Conservation (phyloP, 352 stramenopile genomes). For the Sclerospora graminicola region DNA sequence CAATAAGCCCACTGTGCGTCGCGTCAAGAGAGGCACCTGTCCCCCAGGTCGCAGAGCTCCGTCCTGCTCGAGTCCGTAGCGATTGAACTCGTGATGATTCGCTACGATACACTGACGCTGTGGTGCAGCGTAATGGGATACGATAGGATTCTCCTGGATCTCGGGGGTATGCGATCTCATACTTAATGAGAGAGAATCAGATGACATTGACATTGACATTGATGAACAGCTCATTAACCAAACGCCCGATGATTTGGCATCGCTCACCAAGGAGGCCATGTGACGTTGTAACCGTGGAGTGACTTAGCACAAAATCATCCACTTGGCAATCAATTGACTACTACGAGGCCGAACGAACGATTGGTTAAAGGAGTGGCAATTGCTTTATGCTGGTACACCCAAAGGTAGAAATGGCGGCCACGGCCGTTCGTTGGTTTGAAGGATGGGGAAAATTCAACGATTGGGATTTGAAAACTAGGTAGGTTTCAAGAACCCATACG, state of each 20-base stretch:
- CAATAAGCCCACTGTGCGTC: constrained; percentile 40
- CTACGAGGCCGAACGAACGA: too few species aligned
- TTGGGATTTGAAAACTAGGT: too few species aligned
- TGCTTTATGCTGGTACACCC: too few species aligned
- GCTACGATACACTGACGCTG: constrained; percentile 1
- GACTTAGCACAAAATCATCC: too few species aligned
- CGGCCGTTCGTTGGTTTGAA: too few species aligned
- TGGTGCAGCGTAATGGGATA: constrained; percentile 5
- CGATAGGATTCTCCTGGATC: constrained; percentile 5
- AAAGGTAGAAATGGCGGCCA: too few species aligned
- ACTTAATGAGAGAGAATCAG: constrained; percentile 12
- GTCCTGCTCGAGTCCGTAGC: constrained; percentile 56
- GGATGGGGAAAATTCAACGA: too few species aligned
- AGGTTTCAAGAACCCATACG: too few species aligned
- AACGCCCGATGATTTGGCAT: constrained; percentile 11
- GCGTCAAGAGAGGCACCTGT: constrained; percentile 32
- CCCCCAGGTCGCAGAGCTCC: constrained; percentile 54
- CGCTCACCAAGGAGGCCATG: constrained; percentile 11
- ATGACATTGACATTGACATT: constrained; percentile 16
- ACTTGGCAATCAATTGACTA: too few species aligned
- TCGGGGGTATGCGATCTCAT: constrained; percentile 18
- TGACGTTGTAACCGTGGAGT: background rate
- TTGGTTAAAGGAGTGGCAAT: too few species aligned
- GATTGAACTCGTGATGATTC: constrained; percentile 31
- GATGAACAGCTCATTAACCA: constrained; percentile 33